Percentiles rank a stretch among this genome's conserved stretches.
These are phyloP conservation scores for Spinellus fusiger DNA, from an alignment of 192 early-diverging fungal species.

Conservation along the genomic window DNA sequence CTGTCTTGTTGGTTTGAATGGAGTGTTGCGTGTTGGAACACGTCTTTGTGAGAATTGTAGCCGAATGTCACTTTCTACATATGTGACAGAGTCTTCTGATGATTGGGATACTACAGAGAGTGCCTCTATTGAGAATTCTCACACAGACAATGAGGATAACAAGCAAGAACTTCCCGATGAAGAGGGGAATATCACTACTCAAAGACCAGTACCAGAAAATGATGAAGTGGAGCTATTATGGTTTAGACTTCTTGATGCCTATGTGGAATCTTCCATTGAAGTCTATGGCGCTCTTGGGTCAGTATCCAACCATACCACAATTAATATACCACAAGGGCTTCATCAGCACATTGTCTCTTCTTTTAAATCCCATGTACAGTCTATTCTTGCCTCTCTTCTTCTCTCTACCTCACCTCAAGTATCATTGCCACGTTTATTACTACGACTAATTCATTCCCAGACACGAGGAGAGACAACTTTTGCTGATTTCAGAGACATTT, in stretches of 20 bases:
- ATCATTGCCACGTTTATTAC: conserved; percentile 46
- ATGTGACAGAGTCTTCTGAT: conserved; percentile 15
- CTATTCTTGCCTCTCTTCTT: conserved; percentile 48
- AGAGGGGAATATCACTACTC: neutral
- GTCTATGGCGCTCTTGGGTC: conserved; percentile 20
- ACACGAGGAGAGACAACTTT: conserved; percentile 39
- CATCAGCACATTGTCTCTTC: conserved; percentile 40
- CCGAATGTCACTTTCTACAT: conserved; percentile 21
- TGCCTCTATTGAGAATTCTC: neutral
- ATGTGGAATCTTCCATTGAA: conserved; percentile 48
- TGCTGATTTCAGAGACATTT: conserved; percentile 54
- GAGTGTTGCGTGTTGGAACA: conserved; percentile 52
- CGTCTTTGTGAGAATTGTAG: conserved; percentile 49
- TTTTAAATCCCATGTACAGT: conserved; percentile 54
- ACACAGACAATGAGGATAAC: neutral
- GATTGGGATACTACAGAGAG: neutral
- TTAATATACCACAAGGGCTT: conserved; percentile 7
- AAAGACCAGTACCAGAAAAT: conserved; percentile 23
- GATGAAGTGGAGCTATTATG: conserved; percentile 47
- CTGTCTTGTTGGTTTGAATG: conserved; percentile 45
- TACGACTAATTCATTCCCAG: conserved; percentile 51
- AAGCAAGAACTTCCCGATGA: neutral
- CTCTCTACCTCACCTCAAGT: conserved; percentile 54
- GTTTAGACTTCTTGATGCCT: conserved; percentile 52
- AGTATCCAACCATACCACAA: neutral